Evolutionary conservation across 345 rosid species (phyloP), one percentile per base, ranked within the genome.

Genomic region (Arabis alpina): DNA sequence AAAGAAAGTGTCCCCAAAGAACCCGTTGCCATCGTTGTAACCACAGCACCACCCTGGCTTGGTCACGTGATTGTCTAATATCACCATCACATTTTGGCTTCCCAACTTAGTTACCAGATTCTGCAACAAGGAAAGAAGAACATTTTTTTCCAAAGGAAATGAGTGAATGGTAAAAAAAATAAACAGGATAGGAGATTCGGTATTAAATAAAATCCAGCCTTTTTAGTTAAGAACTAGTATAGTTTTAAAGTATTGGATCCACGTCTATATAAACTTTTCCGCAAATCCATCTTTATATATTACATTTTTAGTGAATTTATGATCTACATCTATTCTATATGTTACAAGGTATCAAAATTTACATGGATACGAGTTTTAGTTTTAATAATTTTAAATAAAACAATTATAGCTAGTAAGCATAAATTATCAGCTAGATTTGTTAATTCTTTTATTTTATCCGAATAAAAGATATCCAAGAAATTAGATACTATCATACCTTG

Each of bases 11-110:
- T 93, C 98, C 0, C 98, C 98, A 34, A 90, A 88, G 84, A 93
- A 93, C 15, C 98, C 97, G 73, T 88, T 90, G 52, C 87, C 98
- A 9, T 93, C 97, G 9, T 25, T 30, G 70, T 55, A 59, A 45
- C 86, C 74, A 70, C 98, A 90, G 15, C 98, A 93, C 98, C 98
- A 93, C 6, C 95, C 92, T 2, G 98, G 98, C 50, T 77, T 82
- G 80, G 85, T 90, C 25, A 93, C n/a, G 79, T 93, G 96, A 78
- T 93, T 90, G 85, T 93, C 98, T 3, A 88, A 54, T 61, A 93
- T 86, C 64, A 88, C 95, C 93, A 90, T 84, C 71, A 93, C 85
- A 25, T 77, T 74, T 61, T 82, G 81, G 23, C 45, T 44, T 63
- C 61, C 70, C 34, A 72, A 64, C 7, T 10, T 45, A 23, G 36